Evolutionary conservation across 2,329 filamentous ascomycete genomes (phyloP).

Genomic region (Xylaria multiplex): DNA sequence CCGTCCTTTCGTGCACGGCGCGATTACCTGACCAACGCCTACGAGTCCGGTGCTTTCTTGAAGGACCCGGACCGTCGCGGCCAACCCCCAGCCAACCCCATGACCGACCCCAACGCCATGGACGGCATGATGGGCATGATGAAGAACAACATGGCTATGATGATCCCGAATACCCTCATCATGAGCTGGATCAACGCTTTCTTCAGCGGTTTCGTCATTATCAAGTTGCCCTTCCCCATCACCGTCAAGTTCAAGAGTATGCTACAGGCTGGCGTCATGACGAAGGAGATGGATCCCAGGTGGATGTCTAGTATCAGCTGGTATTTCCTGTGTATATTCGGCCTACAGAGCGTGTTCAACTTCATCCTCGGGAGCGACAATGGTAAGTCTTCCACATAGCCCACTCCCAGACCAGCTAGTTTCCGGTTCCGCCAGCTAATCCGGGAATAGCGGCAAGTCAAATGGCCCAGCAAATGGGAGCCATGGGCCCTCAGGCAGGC

Average conservation of each 20-base stretch:
- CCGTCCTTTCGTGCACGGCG: constrained; percentile 83
- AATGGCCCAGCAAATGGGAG: constrained; percentile 84
- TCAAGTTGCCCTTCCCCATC: constrained; percentile 96
- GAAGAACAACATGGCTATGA: constrained; percentile 99
- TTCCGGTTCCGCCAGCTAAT: constrained; percentile 44
- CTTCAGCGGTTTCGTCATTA: constrained; percentile 97
- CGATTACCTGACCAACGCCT: constrained; percentile 80
- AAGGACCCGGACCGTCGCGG: constrained; percentile 89
- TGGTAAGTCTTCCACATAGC: constrained; percentile 64
- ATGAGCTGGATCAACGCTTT: constrained; percentile 99
- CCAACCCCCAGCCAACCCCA: constrained; percentile 89
- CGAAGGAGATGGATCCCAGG: constrained; percentile 92
- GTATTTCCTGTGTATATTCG: constrained; percentile 98
- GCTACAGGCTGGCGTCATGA: constrained; percentile 96
- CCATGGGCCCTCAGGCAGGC: constrained; percentile 73
- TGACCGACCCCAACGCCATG: constrained; percentile 96
- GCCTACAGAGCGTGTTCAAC: constrained; percentile 95
- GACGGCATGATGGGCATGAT: constrained; percentile 99
- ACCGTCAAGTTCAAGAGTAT: constrained; percentile 99
- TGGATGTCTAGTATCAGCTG: constrained; percentile 99
- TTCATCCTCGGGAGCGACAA: constrained; percentile 97
- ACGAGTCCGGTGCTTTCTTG: constrained; percentile 85
- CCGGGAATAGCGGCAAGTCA: constrained; percentile 80
- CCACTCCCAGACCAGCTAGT: too few species aligned
- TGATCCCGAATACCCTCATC: constrained; percentile 97